These are phyloP conservation scores for Mercurialis annua DNA, from an alignment of 345 rosid species.

Conservation along the genomic window DNA sequence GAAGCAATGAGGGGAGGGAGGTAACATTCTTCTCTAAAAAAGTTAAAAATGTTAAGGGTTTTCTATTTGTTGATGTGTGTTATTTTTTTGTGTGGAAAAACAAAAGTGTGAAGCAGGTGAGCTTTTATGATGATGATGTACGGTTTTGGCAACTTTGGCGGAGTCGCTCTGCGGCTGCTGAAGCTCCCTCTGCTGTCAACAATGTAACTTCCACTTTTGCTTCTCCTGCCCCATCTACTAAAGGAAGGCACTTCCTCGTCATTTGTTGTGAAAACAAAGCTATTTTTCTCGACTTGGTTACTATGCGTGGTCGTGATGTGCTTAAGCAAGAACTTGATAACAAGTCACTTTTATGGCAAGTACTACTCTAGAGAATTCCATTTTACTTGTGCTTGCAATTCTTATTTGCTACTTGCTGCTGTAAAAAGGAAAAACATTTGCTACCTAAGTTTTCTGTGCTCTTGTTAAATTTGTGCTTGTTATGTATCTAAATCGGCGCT, in stretches of 20 bases:
- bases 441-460: slow-evolving; percentile 9
- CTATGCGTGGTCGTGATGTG: slow-evolving; percentile 98
- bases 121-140: slow-evolving; percentile 91
- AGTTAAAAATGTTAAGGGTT: not conserved
- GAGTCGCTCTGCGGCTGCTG: slow-evolving; percentile 89
- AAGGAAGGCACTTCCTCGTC: slow-evolving; percentile 94
- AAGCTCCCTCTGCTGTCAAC: slow-evolving; percentile 82
- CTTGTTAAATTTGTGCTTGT: slow-evolving; percentile 8
- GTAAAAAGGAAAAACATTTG: not conserved
- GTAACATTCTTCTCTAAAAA: slow-evolving; percentile 26
- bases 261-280: slow-evolving; percentile 96
- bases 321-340: slow-evolving; percentile 96
- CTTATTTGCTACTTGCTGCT: not conserved
- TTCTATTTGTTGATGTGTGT: not conserved
- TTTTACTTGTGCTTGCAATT: not conserved
- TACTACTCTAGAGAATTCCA: slow-evolving; percentile 10
- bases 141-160: slow-evolving; percentile 97
- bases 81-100: not conserved
- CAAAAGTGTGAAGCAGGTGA: slow-evolving; percentile 94
- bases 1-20: slow-evolving; percentile 98
- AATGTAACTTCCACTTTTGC: slow-evolving; percentile 79
- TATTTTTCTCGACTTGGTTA: slow-evolving; percentile 89
- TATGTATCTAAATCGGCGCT: slow-evolving; percentile 2
- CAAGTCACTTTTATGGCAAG: slow-evolving; percentile 84
- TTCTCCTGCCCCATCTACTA: slow-evolving; percentile 83